Base-by-base conservation (phyloP, 225 moss, liverwort and hornwort species). In the Marchantia polymorpha region DNA sequence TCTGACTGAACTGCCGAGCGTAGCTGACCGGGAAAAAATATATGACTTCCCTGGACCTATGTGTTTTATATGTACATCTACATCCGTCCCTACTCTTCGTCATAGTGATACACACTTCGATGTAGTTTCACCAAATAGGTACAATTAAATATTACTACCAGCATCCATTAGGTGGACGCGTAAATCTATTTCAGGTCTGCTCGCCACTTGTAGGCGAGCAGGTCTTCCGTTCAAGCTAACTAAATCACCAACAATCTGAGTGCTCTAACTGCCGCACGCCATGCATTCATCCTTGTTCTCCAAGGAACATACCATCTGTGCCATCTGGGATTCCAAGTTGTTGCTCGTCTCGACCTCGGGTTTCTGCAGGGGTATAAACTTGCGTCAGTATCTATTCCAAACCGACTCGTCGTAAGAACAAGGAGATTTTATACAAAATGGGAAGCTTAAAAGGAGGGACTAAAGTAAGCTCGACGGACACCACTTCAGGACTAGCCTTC, bases 231-330 rank as follows among this genome's bases (percentile, higher is more conserved):
- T 15, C 20, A 20, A 0, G 19, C 10, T 58, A 16, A 58, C 58
- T 58, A 16, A 14, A 16, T 58, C 0, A 4, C 5, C 20, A 15
- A 58, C 58, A 58, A 56, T 19, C 10, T 12, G 6, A 64, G 60
- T 87, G 73, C 56, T 61, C 64, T 83, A 92, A 0, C 90, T 91
- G 1, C 93, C 94, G 17, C 97, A 94, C 0, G 94, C 79, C 8
- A 88, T 0, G 1, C 97, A 97, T 0, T 94, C 97, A 0, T 93
- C 97, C 54, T 93, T 92, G 7, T 94, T 94, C 51, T 94, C 97
- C 19, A 91, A 64, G 10, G 94, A 93, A 23, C 97, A 97, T 0
- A 93, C 91, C 90, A 97, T 86, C 72, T 92, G 90, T 0, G 93
- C 85, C 49, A 94, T 85, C 16, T 92, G 92, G 0, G 60, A 76